A percentile compares a stretch with the other conserved stretches of the same genome.
These are phyloP conservation scores for Candida sithepensis DNA, from an alignment of 805 yeast species.

Conservation along the genomic window DNA sequence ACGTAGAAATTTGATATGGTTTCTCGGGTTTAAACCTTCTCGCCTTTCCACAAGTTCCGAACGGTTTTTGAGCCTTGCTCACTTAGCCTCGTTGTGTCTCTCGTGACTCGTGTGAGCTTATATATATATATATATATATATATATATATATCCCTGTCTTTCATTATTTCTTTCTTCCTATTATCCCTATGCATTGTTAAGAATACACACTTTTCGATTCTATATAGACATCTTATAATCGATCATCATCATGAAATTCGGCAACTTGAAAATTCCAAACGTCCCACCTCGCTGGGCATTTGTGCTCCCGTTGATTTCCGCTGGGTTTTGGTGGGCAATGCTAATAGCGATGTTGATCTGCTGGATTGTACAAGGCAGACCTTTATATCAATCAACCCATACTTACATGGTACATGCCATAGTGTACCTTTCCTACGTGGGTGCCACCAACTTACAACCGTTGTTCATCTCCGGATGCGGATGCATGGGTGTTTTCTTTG, in stretches of 20 bases:
- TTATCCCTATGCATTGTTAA: no score
- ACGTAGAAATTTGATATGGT: no score
- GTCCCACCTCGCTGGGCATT: constrained; percentile 27
- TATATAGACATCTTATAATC: neutral
- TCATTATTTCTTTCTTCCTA: no score
- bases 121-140: no score
- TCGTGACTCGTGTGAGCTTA: no score
- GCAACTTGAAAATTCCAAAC: constrained; percentile 18
- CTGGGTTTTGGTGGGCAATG: constrained; percentile 88
- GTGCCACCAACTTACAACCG: constrained; percentile 84
- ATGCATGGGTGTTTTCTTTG: constrained; percentile 72
- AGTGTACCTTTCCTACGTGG: constrained; percentile 81
- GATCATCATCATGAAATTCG: constrained; percentile 5
- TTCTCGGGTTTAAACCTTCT: no score
- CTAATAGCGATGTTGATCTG: constrained; percentile 69
- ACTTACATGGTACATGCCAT: constrained; percentile 33
- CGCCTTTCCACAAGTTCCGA: no score
- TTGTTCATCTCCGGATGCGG: constrained; percentile 76
- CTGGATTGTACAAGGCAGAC: constrained; percentile 83
- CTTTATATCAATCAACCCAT: constrained; percentile 57
- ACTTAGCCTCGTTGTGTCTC: no score
- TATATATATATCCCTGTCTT: no score
- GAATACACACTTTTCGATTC: neutral
- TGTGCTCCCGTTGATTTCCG: constrained; percentile 59
- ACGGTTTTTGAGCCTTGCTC: no score